Evolutionary conservation across 2,329 filamentous ascomycete genomes (phyloP), one percentile per base, ranked within the genome.

Genomic region (Cytospora schulzeri): DNA sequence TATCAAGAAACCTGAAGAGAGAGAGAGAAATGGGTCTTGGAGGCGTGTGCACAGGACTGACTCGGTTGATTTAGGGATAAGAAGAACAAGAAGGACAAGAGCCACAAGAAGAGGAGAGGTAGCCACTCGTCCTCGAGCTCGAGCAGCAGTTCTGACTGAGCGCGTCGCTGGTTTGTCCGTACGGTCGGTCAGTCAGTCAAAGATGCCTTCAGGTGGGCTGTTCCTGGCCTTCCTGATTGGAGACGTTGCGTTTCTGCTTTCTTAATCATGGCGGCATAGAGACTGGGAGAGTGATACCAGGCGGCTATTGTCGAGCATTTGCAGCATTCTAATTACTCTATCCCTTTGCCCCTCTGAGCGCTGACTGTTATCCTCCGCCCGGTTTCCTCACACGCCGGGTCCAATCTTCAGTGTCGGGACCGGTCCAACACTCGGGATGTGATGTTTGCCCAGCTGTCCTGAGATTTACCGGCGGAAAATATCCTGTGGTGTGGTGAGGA

Each of bases 61-160:
- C 51, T 31, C 22, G 45, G 12, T 22, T 53, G 26, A 12, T 2
- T 17, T 28, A 65, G 58, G 58, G 24, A 58, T 3, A 63, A 67
- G 38, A 67, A 67, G 63, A 52, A 66, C 45, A 65, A 67, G 28
- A 59, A 67, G 33, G 35, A 66, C 5, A 45, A 67, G 50, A 45
- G 54, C 17, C 45, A 60, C 35, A 53, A 63, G n/a, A 57, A 62
- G 54, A 56, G 64, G 24, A 63, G 63, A 19, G 62, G 66, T 1
- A 67, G 66, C 41, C n/a, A 26, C 52, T 50, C 50, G 26, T 60
- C 54, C 3, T 63, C 60, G n/a, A 45, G 48, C 48, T 64, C 62
- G 17, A 57, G 58, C 57, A 58, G 57, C 29, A 54, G 57, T 22
- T 65, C 59, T 8, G 59, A 62, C 52, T 62, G 11, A 62, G 52